phyloP scores from a whole-genome alignment of 805 yeast species.

The Yarrowia osloensis region DNA sequence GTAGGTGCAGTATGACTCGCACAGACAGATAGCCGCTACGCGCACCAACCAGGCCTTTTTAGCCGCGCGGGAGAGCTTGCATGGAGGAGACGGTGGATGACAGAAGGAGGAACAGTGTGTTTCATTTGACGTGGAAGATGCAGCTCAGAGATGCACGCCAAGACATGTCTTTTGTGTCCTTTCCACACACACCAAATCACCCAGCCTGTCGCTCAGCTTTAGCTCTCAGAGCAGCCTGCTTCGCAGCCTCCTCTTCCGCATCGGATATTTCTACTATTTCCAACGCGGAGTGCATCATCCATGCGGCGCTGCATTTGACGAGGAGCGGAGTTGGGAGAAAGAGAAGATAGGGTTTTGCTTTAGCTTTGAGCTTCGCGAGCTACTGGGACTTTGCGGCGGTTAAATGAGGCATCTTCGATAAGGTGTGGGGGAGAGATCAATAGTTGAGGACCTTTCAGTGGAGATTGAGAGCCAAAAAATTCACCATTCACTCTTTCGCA shows the following conservation, averaged over 20 bases:
- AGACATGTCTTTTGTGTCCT: too few species aligned
- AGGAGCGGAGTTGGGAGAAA: not conserved
- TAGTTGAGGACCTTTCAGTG: not conserved
- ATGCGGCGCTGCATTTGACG: not conserved
- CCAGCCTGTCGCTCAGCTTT: too few species aligned
- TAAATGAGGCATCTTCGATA: not conserved
- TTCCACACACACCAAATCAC: too few species aligned
- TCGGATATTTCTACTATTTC: constrained; percentile 18
- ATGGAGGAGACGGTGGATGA: not conserved
- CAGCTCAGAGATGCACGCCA: too few species aligned
- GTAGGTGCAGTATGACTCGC: not conserved
- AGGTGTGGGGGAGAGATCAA: not conserved
- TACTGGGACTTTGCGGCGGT: not conserved
- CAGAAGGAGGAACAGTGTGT: too few species aligned
- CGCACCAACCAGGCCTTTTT: not conserved
- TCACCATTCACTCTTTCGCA: too few species aligned
- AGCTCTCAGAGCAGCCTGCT: too few species aligned
- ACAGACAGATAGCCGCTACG: not conserved
- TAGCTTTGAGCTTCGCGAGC: not conserved
- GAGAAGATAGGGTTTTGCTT: not conserved
- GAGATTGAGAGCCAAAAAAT: too few species aligned
- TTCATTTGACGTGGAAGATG: too few species aligned
- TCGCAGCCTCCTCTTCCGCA: not conserved
- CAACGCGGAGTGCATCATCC: not conserved
- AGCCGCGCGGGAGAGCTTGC: not conserved